Base-by-base conservation (phyloP, 345 rosid genomes). In the Eucalyptus marginata region DNA sequence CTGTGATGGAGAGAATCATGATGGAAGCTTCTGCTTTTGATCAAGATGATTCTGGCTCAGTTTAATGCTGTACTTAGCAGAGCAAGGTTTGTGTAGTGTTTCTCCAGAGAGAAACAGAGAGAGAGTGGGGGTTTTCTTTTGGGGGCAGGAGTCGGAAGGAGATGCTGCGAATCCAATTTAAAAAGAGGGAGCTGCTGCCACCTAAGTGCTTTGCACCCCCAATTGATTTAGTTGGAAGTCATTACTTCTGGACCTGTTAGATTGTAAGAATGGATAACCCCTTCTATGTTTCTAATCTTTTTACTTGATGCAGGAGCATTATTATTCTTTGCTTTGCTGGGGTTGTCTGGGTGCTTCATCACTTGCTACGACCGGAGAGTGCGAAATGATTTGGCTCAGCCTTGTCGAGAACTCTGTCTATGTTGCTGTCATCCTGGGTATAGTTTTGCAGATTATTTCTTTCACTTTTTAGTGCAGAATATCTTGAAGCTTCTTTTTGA, bases 381-480 rank as follows among this genome's bases (percentile, higher is more conserved):
- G 87, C 97, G 99, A 79, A 97, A 89, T 94, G 99, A 96, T 93
- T 93, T 97, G 94, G 99, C 99, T 88, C 99, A 96, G 91, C 99
- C 99, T 81, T 98, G 99, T 92, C 95, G 99, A 91, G 99, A 98
- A 93, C 93, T 98, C 91, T 98, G 99, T 89, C 97, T 97, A 50
- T 97, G 99, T 90, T 97, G 99, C 95, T 97, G 99, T 93, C 99
- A 96, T 87, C 99, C 99, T 15, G 99, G 99, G 99, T 98, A 97
- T 86, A 49, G 84, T 86, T 88, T 83, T 90, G 56, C 47, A 18
- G 83, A 76, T 76, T 76, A 20, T 76, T 36, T 11, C 22, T 40
- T 43, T 71, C 44, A 33, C 46, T 36, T n/a, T 64, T 76, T 76
- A 76, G 64, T 86, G 29, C n/a, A 4, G 40, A 56, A 6, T 33